phyloP scores from a whole-genome alignment of 192 early-diverging fungal species.

The Neocallimastix lanati region DNA sequence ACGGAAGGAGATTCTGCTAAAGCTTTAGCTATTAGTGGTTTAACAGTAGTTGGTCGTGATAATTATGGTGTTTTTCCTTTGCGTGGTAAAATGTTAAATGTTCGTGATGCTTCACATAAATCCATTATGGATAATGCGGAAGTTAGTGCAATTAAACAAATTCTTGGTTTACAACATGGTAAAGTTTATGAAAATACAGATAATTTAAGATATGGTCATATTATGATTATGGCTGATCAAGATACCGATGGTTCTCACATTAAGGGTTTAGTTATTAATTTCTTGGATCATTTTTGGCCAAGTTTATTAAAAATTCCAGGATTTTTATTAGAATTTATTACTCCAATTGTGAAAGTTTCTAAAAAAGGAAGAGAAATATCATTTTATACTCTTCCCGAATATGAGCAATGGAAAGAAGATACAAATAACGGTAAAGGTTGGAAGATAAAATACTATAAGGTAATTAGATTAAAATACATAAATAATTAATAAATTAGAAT shows the following conservation, averaged over 20 bases:
- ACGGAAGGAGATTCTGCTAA: conserved; percentile 97
- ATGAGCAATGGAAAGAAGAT: conserved; percentile 60
- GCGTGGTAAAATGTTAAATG: conserved; percentile 92
- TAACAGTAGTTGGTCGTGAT: conserved; percentile 75
- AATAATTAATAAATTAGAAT: too few relatives aligned
- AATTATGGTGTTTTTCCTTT: conserved; percentile 87
- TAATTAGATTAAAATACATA: too few relatives aligned
- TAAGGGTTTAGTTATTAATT: conserved; percentile 92
- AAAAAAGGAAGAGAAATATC: conserved; percentile 40
- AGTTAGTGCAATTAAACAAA: conserved; percentile 74
- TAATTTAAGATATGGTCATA: conserved; percentile 74
- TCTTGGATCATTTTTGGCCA: conserved; percentile 87
- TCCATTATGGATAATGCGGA: conserved; percentile 67
- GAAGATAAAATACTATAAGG: conserved; percentile 88
- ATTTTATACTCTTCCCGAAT: conserved; percentile 90
- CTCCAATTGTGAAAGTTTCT: conserved; percentile 79
- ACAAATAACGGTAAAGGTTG: conserved; percentile 53
- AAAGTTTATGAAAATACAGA: conserved; percentile 51
- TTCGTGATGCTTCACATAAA: conserved; percentile 59
- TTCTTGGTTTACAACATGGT: conserved; percentile 80
- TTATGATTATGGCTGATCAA: conserved; percentile 99
- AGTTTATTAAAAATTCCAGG: conserved; percentile 72
- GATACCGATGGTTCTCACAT: conserved; percentile 93
- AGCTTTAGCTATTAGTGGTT: conserved; percentile 63
- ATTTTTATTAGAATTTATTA: conserved; percentile 90